Percentiles rank a stretch among this genome's conserved stretches.
phyloP scores from a whole-genome alignment of 2,329 filamentous ascomycete species.

The Diaporthe sp. region DNA sequence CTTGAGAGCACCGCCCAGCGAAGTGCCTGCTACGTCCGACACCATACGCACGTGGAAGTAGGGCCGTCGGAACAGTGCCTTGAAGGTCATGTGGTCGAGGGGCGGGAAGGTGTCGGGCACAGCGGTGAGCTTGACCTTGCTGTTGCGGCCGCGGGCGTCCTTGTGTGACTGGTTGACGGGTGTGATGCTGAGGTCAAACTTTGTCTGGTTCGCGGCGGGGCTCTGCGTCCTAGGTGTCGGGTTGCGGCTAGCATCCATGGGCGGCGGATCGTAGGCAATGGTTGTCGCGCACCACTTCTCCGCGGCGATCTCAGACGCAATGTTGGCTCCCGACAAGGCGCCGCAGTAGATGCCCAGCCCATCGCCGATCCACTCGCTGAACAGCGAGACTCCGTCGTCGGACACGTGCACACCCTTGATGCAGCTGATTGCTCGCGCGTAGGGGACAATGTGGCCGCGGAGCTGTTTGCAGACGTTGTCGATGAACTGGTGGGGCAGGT shows the following conservation, averaged over 20 bases:
- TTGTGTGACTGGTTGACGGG: constrained; percentile 72
- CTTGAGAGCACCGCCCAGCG: constrained; percentile 93
- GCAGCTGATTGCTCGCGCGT: constrained; percentile 93
- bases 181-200: constrained; percentile 66
- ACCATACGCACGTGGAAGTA: constrained; percentile 99
- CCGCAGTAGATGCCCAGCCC: constrained; percentile 96
- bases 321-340: constrained; percentile 95
- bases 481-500: constrained; percentile 97
- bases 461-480: constrained; percentile 86
- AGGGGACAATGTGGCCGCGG: constrained; percentile 90
- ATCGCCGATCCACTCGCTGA: constrained; percentile 94
- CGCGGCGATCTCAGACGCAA: constrained; percentile 92
- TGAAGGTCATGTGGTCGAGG: constrained; percentile 86
- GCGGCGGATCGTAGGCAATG: constrained; percentile 93
- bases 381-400: constrained; percentile 86
- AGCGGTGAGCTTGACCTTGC: constrained; percentile 79
- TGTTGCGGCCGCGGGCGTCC: constrained; percentile 76
- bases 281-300: constrained; percentile 99
- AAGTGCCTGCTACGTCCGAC: constrained; percentile 95
- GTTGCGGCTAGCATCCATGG: constrained; percentile 82
- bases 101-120: constrained; percentile 87
- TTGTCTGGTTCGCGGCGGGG: constrained; percentile 57
- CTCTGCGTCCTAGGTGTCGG: constrained; percentile 71
- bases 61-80: constrained; percentile 90
- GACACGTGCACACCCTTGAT: constrained; percentile 98